phyloP scores from a whole-genome alignment of 73 alveolate genomes.

The Paraurostyla sp. region DNA sequence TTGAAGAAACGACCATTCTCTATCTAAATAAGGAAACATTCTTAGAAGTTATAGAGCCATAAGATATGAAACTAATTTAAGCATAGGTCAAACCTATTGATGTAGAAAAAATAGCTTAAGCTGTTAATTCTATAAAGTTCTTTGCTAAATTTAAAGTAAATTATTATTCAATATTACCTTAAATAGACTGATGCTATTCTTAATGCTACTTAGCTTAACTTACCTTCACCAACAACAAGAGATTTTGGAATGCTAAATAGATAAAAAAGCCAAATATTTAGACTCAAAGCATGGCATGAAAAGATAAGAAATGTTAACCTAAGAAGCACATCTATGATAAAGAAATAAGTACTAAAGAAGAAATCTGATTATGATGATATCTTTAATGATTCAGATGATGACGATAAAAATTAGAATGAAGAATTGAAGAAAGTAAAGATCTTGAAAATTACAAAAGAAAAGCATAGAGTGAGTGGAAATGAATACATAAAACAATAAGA shows the following conservation, averaged over 20 bases:
- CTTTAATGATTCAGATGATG: constrained; percentile 49
- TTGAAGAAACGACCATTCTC: constrained; percentile 36
- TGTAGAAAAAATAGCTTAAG: constrained; percentile 33
- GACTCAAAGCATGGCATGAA: constrained; percentile 42
- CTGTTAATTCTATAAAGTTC: neutral
- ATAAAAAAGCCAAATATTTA: constrained; percentile 26
- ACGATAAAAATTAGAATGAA: neutral
- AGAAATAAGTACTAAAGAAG: neutral
- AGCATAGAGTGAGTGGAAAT: constrained; percentile 40
- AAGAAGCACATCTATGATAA: neutral
- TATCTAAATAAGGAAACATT: constrained; percentile 26
- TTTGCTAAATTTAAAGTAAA: constrained; percentile 5
- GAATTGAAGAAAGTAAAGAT: constrained; percentile 38
- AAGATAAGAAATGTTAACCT: constrained; percentile 31
- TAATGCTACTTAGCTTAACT: constrained; percentile 27
- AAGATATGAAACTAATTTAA: neutral
- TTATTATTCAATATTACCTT: neutral
- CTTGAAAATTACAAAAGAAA: neutral
- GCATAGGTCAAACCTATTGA: neutral
- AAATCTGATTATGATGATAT: neutral
- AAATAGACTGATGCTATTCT: constrained; percentile 44
- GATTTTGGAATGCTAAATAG: constrained; percentile 24
- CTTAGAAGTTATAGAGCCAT: neutral
- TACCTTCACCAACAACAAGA: constrained; percentile 11
- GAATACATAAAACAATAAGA: constrained; percentile 39